Conservation (phyloP, 2,329 filamentous ascomycete genomes). For the Neocucurbitaria cava region DNA sequence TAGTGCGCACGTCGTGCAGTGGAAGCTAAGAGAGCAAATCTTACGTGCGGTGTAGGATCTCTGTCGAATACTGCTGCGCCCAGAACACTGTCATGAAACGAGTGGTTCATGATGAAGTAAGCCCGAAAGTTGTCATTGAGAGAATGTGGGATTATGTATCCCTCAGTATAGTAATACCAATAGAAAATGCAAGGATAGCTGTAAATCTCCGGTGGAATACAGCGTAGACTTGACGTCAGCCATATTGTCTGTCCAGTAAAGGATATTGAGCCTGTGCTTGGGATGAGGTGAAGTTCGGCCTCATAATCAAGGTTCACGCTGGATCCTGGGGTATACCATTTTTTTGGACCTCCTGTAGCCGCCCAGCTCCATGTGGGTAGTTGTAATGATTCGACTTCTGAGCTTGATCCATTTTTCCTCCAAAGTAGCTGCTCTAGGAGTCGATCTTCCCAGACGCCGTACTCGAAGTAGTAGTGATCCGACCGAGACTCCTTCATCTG, state of each 20-base stretch:
- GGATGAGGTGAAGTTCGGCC: too few relatives aligned
- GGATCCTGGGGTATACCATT: neutral
- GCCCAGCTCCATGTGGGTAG: constrained; percentile 8
- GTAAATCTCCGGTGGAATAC: too few relatives aligned
- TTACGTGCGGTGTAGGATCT: neutral
- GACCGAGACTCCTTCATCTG: neutral
- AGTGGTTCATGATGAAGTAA: neutral
- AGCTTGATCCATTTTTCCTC: neutral
- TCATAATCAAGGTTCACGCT: neutral
- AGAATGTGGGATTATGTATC: neutral
- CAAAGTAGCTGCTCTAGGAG: constrained; percentile 1
- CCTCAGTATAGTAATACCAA: neutral
- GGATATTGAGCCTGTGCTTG: neutral
- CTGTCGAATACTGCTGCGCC: neutral
- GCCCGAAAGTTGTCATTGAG: neutral
- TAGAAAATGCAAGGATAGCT: too few relatives aligned
- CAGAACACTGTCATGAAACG: neutral
- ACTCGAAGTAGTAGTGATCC: neutral
- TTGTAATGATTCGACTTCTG: neutral
- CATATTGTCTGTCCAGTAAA: neutral
- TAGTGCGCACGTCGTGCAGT: neutral
- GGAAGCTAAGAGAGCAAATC: neutral
- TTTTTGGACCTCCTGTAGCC: neutral
- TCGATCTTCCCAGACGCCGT: constrained; percentile 1
- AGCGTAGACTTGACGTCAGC: neutral